Conservation (phyloP, 345 rosid species). For the Salix caprea region DNA sequence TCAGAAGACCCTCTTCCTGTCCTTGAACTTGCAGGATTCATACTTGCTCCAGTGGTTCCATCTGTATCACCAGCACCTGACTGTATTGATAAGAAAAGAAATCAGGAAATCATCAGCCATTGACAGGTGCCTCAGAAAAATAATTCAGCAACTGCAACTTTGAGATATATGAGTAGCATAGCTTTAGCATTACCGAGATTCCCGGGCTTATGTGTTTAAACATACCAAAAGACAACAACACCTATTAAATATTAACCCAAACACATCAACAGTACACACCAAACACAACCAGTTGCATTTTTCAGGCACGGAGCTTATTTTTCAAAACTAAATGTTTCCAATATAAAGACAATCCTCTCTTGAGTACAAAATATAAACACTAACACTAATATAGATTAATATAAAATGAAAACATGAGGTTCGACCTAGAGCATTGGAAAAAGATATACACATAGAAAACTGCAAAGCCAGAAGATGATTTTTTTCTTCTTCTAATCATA, state of each 20-base stretch:
- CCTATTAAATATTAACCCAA: not conserved
- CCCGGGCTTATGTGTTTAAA: not conserved
- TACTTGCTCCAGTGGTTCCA: conserved; percentile 11
- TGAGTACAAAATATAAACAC: not conserved
- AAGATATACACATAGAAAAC: not conserved
- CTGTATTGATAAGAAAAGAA: conserved; percentile 24
- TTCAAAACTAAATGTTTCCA: not conserved
- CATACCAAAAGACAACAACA: not conserved
- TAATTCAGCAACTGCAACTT: not conserved
- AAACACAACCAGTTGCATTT: not conserved
- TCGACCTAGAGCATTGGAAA: not conserved
- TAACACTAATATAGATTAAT: not conserved
- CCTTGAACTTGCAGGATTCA: conserved; percentile 23
- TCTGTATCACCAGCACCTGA: conserved; percentile 28
- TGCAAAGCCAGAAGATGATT: conserved; percentile 5
- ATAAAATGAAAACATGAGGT: not conserved
- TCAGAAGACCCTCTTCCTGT: conserved; percentile 27
- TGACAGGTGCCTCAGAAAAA: not conserved
- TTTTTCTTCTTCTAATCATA: not conserved
- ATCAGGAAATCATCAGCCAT: not conserved
- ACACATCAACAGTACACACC: not conserved
- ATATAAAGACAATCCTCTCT: not conserved
- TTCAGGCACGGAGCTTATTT: not conserved
- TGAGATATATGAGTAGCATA: not conserved
- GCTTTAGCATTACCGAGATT: not conserved